Conservation (phyloP, 139 green algal genomes). For the Volvox africanus region DNA sequence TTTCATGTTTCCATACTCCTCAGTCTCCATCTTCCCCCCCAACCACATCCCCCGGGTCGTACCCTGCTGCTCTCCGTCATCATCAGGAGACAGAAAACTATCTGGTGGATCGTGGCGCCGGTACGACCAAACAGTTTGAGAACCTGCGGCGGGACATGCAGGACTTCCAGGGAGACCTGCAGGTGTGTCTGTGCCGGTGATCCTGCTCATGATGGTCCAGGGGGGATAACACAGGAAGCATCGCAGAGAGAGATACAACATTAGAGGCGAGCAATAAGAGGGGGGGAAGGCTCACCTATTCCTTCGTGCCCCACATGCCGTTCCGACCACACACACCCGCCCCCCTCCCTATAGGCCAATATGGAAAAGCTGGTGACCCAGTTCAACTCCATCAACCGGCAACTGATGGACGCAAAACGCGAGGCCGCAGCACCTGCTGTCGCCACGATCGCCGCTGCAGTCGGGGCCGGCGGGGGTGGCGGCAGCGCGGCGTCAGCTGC, state of each 20-base stretch:
- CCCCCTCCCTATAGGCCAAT: slow-evolving; percentile 23
- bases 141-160: slow-evolving; percentile 33
- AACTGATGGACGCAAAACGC: slow-evolving; percentile 3
- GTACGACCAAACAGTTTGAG: slow-evolving; percentile 19
- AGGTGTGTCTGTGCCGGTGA: slow-evolving; percentile 7
- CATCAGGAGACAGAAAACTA: slow-evolving; percentile 49
- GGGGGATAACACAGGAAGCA: too few species aligned
- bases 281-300: too few species aligned
- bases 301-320: too few species aligned
- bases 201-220: background rate
- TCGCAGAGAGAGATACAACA: too few species aligned
- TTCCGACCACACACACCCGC: background rate
- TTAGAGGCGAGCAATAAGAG: too few species aligned
- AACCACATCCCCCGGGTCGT: background rate
- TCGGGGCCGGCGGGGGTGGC: background rate
- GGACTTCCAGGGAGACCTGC: slow-evolving; percentile 32
- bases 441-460: background rate
- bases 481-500: background rate
- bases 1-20: too few species aligned
- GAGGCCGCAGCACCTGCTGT: background rate
- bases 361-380: slow-evolving; percentile 40
- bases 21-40: too few species aligned
- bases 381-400: slow-evolving; percentile 43
- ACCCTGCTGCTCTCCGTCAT: background rate
- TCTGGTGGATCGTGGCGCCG: slow-evolving; percentile 31